Evolutionary conservation across 2,329 filamentous ascomycete species (phyloP).

Genomic region (Fusarium sp.): DNA sequence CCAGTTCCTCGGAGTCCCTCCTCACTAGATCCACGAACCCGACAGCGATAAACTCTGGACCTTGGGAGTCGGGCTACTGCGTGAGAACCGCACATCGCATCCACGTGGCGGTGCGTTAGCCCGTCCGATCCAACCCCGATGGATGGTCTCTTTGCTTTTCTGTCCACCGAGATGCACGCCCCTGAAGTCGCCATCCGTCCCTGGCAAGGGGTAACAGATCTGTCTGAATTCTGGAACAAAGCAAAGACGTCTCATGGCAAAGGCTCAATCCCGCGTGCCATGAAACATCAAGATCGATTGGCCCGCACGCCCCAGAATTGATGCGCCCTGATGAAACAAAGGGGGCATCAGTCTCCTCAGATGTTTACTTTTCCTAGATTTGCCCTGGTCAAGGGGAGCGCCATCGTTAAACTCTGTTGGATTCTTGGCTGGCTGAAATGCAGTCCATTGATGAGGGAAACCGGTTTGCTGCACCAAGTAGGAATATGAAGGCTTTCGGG

Average conservation of each 20-base stretch:
- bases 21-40: slow-evolving; percentile 6
- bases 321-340: slow-evolving; percentile 42
- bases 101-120: slow-evolving; percentile 40
- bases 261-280: slow-evolving; percentile 20
- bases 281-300: slow-evolving; percentile 44
- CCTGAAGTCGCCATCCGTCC: slow-evolving; percentile 23
- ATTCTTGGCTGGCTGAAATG: slow-evolving; percentile 1
- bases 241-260: slow-evolving; percentile 29
- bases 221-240: slow-evolving; percentile 35
- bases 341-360: slow-evolving; percentile 5
- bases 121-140: slow-evolving; percentile 22
- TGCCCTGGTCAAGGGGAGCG: slow-evolving; percentile 24
- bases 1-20: slow-evolving; percentile 10
- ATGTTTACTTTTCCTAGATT: slow-evolving; percentile 26
- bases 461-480: not conserved
- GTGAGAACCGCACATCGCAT: slow-evolving; percentile 20
- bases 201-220: slow-evolving; percentile 22
- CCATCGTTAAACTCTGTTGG: slow-evolving; percentile 16
- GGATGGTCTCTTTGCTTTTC: slow-evolving; percentile 28
- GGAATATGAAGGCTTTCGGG: not conserved
- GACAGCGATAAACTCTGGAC: not conserved
- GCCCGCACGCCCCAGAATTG: slow-evolving; percentile 32
- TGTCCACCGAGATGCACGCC: slow-evolving; percentile 18
- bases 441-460: not conserved
- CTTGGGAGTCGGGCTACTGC: not conserved